These are phyloP conservation scores for Neospora caninum DNA, from an alignment of 169 alveolate species.

Conservation along the genomic window DNA sequence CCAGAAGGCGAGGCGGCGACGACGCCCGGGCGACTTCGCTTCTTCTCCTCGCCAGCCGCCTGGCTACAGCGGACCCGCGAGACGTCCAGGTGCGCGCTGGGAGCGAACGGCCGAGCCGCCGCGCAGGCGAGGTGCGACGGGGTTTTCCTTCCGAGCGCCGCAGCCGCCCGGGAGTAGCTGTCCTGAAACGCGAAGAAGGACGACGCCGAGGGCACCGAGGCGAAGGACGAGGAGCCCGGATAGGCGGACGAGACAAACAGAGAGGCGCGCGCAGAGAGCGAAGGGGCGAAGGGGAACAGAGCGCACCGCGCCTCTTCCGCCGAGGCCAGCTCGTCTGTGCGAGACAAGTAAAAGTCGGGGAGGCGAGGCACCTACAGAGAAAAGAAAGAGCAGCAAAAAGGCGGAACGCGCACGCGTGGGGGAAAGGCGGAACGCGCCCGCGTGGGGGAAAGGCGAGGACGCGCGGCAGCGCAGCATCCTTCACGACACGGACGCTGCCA, in stretches of 20 bases:
- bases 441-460: background rate
- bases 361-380: constrained; percentile 55
- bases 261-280: background rate
- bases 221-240: background rate
- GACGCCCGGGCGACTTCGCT: too few relatives aligned
- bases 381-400: background rate
- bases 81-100: too few relatives aligned
- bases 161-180: background rate
- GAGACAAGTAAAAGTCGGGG: constrained; percentile 58
- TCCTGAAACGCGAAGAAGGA: background rate
- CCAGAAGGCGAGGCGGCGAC: background rate
- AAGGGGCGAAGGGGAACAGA: background rate
- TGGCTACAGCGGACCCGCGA: too few relatives aligned
- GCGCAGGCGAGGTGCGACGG: too few relatives aligned
- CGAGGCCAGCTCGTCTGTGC: constrained; percentile 11
- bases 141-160: too few relatives aligned
- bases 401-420: too few relatives aligned
- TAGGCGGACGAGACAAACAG: background rate
- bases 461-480: background rate
- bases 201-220: background rate
- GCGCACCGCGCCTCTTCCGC: background rate
- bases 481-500: too few relatives aligned
- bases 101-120: too few relatives aligned
- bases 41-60: too few relatives aligned
- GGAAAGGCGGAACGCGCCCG: background rate